Evolutionary conservation across 257 asterid species (phyloP).

Genomic region (Solanum gandarillasii): DNA sequence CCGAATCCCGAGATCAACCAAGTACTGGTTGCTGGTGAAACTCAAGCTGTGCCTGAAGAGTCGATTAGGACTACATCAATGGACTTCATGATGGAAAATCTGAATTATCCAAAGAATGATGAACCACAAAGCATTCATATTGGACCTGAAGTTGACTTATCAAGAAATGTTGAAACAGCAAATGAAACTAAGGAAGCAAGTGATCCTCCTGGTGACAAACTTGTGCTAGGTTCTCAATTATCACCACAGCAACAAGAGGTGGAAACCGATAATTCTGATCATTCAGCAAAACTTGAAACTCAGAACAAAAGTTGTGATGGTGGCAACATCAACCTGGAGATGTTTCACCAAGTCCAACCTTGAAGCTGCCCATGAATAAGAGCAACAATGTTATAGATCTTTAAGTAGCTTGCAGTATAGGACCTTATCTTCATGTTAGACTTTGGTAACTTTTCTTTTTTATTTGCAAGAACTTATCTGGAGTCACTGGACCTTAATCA

Average conservation of each 20-base stretch:
- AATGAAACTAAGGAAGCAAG: conserved; percentile 1
- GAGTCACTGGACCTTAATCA: neutral
- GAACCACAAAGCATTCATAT: neutral
- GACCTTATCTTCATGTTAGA: neutral
- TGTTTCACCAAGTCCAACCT: neutral
- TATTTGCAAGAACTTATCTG: neutral
- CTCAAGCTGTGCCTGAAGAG: conserved; percentile 26
- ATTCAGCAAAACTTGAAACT: conserved; percentile 3
- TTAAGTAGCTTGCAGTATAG: neutral
- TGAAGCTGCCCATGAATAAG: neutral
- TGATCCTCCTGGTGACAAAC: neutral
- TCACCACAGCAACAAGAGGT: conserved; percentile 3
- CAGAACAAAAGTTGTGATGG: conserved; percentile 8
- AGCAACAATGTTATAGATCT: neutral
- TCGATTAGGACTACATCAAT: conserved; percentile 16
- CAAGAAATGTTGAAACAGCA: conserved; percentile 6
- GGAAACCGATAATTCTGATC: conserved; percentile 16
- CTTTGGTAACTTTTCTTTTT: neutral
- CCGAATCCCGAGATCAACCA: conserved; percentile 20
- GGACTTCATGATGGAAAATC: conserved; percentile 24
- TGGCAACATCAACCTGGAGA: conserved; percentile 2
- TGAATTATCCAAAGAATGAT: conserved; percentile 2
- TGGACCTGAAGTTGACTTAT: conserved; percentile 8
- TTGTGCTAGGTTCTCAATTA: conserved; percentile 7
- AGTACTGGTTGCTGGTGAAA: conserved; percentile 25